These are phyloP conservation scores for Nadsonia starkeyi-henricii DNA, from an alignment of 1,139 yeast species.

Conservation along the genomic window DNA sequence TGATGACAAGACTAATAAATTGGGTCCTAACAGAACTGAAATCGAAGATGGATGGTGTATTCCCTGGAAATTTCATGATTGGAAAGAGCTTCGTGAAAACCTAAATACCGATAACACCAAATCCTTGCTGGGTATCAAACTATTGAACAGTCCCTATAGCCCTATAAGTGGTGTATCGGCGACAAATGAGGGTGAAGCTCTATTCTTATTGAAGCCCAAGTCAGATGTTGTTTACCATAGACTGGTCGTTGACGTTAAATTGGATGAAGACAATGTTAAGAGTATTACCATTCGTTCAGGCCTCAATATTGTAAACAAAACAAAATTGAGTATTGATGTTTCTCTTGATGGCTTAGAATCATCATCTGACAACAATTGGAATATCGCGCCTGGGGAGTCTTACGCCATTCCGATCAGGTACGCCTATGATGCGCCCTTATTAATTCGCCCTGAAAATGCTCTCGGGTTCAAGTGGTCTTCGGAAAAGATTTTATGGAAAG, in stretches of 20 bases:
- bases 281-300: constrained; percentile 66
- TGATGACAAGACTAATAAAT: constrained; percentile 23
- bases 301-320: constrained; percentile 51
- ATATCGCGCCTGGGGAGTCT: constrained; percentile 39
- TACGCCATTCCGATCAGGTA: constrained; percentile 60
- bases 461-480: constrained; percentile 55
- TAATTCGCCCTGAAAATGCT: constrained; percentile 46
- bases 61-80: constrained; percentile 92
- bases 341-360: constrained; percentile 11
- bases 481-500: neutral
- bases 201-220: constrained; percentile 55
- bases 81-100: constrained; percentile 76
- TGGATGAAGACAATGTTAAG: constrained; percentile 60
- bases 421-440: constrained; percentile 45
- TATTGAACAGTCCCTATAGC: constrained; percentile 42
- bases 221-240: constrained; percentile 54
- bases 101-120: constrained; percentile 50
- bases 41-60: constrained; percentile 38
- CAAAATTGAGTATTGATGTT: constrained; percentile 40
- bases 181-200: constrained; percentile 72
- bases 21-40: constrained; percentile 9
- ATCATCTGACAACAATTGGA: constrained; percentile 9
- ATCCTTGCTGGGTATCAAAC: constrained; percentile 46
- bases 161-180: constrained; percentile 47
- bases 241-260: constrained; percentile 51